A percentile compares a stretch with the other conserved stretches of the same genome.
phyloP scores from a whole-genome alignment of 441 rosid genomes.

The Pelargonium myrrhifolium region DNA sequence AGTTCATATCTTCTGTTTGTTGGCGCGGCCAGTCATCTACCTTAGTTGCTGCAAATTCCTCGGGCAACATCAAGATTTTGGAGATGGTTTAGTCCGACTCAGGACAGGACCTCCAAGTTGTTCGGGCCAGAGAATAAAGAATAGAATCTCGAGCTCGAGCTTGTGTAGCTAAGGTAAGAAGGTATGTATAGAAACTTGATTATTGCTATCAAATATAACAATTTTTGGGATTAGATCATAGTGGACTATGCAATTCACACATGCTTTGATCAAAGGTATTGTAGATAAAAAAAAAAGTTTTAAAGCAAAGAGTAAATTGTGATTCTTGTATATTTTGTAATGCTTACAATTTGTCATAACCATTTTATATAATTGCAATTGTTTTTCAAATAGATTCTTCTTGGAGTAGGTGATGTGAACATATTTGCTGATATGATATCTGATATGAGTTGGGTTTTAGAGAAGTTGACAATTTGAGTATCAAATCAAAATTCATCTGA shows the following conservation, averaged over 20 bases:
- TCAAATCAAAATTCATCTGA: too few species aligned
- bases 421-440: not conserved
- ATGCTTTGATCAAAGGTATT: conserved; percentile 16
- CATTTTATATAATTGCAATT: conserved; percentile 13
- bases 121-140: not conserved
- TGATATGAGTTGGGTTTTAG: too few species aligned
- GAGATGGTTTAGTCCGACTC: conserved; percentile 53
- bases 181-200: conserved; percentile 16
- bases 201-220: conserved; percentile 8
- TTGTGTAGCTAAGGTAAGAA: not conserved
- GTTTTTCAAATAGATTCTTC: not conserved
- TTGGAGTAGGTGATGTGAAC: not conserved
- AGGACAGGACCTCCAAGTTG: conserved; percentile 1
- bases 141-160: not conserved
- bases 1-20: conserved; percentile 86
- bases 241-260: conserved; percentile 13
- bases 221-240: conserved; percentile 22
- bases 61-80: conserved; percentile 84
- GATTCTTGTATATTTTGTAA: conserved; percentile 24
- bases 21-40: conserved; percentile 88
- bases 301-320: not conserved
- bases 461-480: too few species aligned
- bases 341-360: conserved; percentile 13
- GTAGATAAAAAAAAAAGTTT: conserved; percentile 28
- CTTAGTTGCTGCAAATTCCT: conserved; percentile 86